A percentile compares a stretch with the other conserved stretches of the same genome.
These are phyloP conservation scores for Salix caprea DNA, from an alignment of 345 rosid genomes.

Conservation along the genomic window DNA sequence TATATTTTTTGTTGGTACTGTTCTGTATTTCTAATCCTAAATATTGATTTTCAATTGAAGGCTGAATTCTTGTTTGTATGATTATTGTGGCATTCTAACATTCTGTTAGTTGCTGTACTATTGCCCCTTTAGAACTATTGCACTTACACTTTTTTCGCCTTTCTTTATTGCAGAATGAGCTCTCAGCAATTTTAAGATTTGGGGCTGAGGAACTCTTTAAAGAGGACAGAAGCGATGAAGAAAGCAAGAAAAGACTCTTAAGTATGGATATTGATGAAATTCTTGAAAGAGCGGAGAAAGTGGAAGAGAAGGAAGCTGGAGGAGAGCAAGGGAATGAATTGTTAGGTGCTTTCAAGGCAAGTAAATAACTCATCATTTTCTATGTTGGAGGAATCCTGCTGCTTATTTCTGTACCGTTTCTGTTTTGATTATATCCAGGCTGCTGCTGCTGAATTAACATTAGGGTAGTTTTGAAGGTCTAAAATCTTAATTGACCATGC, in stretches of 20 bases:
- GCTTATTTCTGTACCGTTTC: neutral
- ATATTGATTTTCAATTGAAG: neutral
- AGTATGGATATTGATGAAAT: slow-evolving; percentile 98
- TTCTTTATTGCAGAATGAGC: slow-evolving; percentile 66
- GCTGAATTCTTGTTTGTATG: neutral
- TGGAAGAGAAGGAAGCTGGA: slow-evolving; percentile 69
- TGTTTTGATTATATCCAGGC: neutral
- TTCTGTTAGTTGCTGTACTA: neutral
- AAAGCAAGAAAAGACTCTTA: slow-evolving; percentile 82
- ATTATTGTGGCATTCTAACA: neutral
- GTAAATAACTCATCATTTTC: slow-evolving; percentile 6
- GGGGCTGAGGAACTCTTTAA: slow-evolving; percentile 99
- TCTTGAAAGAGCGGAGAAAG: slow-evolving; percentile 96
- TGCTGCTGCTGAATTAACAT: neutral
- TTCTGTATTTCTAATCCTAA: neutral
- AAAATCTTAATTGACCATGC: neutral
- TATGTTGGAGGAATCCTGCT: neutral
- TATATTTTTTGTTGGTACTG: neutral
- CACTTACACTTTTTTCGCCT: neutral
- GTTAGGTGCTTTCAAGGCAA: slow-evolving; percentile 95
- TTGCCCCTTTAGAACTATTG: neutral
- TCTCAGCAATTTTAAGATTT: slow-evolving; percentile 94
- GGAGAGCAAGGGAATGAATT: slow-evolving; percentile 67
- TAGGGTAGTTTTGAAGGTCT: neutral
- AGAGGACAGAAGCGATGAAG: slow-evolving; percentile 95